phyloP scores from a whole-genome alignment of 345 rosid genomes.

The Corchorus olitorius region DNA sequence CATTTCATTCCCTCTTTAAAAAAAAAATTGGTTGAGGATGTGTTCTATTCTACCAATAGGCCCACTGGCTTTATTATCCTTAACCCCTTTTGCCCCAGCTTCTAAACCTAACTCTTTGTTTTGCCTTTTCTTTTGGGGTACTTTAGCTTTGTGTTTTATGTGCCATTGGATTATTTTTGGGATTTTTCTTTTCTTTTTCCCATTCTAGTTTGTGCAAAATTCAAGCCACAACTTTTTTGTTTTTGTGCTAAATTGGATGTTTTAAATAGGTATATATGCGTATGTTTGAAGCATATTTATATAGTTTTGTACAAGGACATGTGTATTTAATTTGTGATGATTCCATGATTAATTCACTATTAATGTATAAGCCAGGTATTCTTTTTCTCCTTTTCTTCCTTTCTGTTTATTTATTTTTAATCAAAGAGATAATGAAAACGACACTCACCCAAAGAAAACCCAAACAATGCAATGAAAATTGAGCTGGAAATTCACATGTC shows the following conservation, averaged over 20 bases:
- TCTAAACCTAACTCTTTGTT: not conserved
- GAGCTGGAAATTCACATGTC: slow-evolving; percentile 8
- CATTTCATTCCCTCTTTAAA: not conserved
- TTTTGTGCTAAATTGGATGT: not conserved
- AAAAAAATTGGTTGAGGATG: too few species aligned
- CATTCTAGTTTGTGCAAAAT: not conserved
- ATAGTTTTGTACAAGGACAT: not conserved
- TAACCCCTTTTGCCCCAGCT: not conserved
- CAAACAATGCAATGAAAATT: not conserved
- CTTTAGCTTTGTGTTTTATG: slow-evolving; percentile 1
- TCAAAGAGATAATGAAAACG: not conserved
- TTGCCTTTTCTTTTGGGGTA: not conserved
- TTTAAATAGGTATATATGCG: not conserved
- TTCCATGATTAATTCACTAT: not conserved
- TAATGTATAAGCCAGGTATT: not conserved
- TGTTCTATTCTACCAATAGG: not conserved
- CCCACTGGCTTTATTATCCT: slow-evolving; percentile 22
- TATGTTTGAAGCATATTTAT: not conserved
- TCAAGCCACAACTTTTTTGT: not conserved
- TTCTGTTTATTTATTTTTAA: not conserved
- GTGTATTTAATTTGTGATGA: not conserved
- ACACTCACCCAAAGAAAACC: not conserved
- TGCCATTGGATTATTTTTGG: not conserved
- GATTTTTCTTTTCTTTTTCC: not conserved
- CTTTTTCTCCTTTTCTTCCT: not conserved